Base-by-base conservation (phyloP, 768 basidiomycete genomes). In the Kwoniella sp. region DNA sequence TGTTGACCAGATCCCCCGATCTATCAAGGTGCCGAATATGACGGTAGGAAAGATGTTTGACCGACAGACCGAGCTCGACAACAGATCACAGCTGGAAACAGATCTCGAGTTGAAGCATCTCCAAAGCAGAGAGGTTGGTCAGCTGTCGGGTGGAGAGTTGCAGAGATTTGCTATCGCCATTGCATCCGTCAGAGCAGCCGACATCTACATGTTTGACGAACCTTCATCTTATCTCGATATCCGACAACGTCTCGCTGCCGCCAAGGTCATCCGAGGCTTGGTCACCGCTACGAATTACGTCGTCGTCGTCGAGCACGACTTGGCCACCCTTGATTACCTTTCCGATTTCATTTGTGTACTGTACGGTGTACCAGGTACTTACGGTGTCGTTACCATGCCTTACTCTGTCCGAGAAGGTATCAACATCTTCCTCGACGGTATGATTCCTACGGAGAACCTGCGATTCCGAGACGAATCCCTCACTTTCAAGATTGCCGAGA, bases 381-480 rank as follows among this genome's bases (percentile, higher is more conserved):
- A 75, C 38, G 76, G 96, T 79, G 96, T 99, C 31, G 96, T 98
- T 13, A 99, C 96, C 4, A 94, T 98, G 93, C 96, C 96, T 38
- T 93, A 88, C 78, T 96, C 94, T 29, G 94, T 97, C 64, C 88
- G 96, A 66, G 96, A 99, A 90, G 92, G 95, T 70, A 98, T 99
- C 84, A 99, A 99, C 82, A 98, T 98, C 78, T 99, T 99, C 87
- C 85, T 99, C 65, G 96, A 99, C 75, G 96, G 96, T 47, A 93
- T 93, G 84, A 93, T 99, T 71, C 96, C 96, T 4, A 97, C 95
- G 20, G 96, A 98, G 82, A 99, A 99, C 82, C 82, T 99, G 74
- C 92, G 96, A 58, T 98, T 98, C 88, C 88, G 96, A 30, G 90
- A 97, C 70, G 96, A 97, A 73, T 91, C 91, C 0, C 84, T 98